Percentiles rank a stretch among this genome's conserved stretches.
Conservation (phyloP, 1,284 basidiomycete species). For the Leccinum ponderosum region DNA sequence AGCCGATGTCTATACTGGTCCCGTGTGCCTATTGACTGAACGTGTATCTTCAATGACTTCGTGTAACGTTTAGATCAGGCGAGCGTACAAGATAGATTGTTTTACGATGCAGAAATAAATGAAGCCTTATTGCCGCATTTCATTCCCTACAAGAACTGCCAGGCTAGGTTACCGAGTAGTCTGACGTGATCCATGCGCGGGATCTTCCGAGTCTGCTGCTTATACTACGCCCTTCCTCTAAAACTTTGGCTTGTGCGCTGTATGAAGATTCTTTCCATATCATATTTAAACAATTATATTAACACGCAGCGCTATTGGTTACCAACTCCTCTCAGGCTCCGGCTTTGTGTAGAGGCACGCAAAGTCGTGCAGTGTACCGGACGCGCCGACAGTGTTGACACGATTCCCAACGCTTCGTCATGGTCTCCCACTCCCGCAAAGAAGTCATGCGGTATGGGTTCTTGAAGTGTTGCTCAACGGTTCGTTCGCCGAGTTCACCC, state of each 20-base stretch:
- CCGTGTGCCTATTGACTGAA: conserved; percentile 20
- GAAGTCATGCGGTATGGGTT: no score
- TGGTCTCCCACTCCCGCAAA: no score
- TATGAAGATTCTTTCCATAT: conserved; percentile 23
- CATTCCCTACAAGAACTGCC: background rate
- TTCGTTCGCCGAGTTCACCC: no score
- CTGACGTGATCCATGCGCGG: conserved; percentile 45
- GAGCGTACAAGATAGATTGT: conserved; percentile 18
- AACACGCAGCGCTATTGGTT: conserved; percentile 21
- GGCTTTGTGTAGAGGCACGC: no score
- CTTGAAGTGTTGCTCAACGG: no score
- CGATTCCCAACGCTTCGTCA: no score
- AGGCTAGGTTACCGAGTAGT: background rate
- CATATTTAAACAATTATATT: conserved; percentile 37
- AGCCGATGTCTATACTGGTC: conserved; percentile 1
- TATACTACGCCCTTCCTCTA: conserved; percentile 15
- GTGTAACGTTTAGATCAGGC: conserved; percentile 13
- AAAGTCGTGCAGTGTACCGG: no score
- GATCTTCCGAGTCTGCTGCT: conserved; percentile 39
- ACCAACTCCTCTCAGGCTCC: no score
- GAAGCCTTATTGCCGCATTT: background rate
- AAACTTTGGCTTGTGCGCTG: background rate
- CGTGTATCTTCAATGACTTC: background rate
- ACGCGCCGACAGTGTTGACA: no score
- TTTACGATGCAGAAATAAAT: conserved; percentile 14